A percentile compares a stretch with the other conserved stretches of the same genome.
Evolutionary conservation across 106 monocot species (phyloP).

Genomic region (Dioscorea dumetorum): DNA sequence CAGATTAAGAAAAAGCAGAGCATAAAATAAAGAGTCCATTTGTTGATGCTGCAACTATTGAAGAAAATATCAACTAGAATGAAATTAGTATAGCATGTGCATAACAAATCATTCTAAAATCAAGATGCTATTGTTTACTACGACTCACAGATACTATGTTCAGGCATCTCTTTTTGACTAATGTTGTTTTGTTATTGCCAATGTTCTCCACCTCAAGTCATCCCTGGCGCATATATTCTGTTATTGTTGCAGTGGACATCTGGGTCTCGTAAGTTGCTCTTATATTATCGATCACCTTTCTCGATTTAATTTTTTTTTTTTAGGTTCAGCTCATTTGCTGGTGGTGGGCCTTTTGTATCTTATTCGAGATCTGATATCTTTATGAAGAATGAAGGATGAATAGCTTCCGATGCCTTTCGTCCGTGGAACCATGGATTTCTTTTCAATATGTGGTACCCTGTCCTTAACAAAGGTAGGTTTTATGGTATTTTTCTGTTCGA

Average conservation of each 20-base stretch:
- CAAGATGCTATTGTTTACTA: no score
- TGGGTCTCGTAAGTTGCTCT: background rate
- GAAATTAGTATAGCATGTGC: no score
- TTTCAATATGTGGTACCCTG: background rate
- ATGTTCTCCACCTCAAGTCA: conserved; percentile 4
- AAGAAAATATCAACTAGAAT: no score
- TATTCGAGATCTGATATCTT: background rate
- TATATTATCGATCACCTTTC: background rate
- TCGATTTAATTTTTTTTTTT: background rate
- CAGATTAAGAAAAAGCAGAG: background rate
- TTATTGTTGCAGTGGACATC: background rate
- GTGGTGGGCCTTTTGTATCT: conserved; percentile 5
- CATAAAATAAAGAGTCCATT: background rate
- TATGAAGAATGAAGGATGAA: background rate
- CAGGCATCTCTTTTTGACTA: no score
- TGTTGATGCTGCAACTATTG: background rate
- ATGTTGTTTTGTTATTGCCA: background rate
- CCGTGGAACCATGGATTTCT: background rate
- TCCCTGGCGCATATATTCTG: conserved; percentile 6
- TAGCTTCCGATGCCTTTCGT: background rate
- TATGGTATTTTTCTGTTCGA: no score
- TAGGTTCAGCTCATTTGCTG: background rate
- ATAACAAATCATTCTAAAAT: no score
- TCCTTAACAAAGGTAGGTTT: background rate
- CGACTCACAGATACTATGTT: background rate